Base-by-base conservation (phyloP, 148 eudicot species). In the Fagopyrum homotropicum region DNA sequence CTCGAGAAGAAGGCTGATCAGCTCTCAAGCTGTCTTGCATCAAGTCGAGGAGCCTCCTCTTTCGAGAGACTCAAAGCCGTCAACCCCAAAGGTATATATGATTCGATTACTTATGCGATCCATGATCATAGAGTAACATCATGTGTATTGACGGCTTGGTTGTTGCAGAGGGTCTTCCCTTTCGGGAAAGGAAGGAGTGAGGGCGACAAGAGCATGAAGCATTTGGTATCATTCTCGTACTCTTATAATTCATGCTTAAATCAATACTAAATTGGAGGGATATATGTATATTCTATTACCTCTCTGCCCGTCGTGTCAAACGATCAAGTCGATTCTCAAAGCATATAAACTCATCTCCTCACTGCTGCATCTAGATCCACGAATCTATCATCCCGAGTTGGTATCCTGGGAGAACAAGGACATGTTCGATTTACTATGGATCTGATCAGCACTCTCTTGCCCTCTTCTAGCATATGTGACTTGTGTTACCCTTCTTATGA, bases 141-240 rank as follows among this genome's bases (percentile, higher is more conserved):
- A 49, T 49, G 10, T 64, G 17, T 64, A 11, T 9, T 26, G 11
- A 75, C 19, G 15, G 61, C 22, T 16, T 15, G 46, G 43, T 16
- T 15, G 46, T 35, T 66, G 40, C 84, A 95, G 99, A 78, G 92
- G 50, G 99, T 95, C 71, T 95, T 89, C 75, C 90, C 90, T 73
- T 95, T 95, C 70, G 99, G 99, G 35, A 92, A 90, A 84, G 99
- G 97, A 80, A 95, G 81, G 84, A 87, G 94, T 82, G 99, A 95
- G 76, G 99, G 99, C 45, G 86, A 95, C 89, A 95, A 88, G 85
- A 87, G 89, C 81, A 92, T 95, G 99, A 95, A 95, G 81, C 88
- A 97, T 80, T 82, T 95, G 99, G 99, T 95, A 83, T 82, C 91
- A 75, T 51, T 72, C 72, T 64, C 66, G 16, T 72, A 16, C 19